A percentile compares a stretch with the other conserved stretches of the same genome.
Evolutionary conservation across 176 grass and related monocot genomes (phyloP).

Genomic region (Carex pumila): DNA sequence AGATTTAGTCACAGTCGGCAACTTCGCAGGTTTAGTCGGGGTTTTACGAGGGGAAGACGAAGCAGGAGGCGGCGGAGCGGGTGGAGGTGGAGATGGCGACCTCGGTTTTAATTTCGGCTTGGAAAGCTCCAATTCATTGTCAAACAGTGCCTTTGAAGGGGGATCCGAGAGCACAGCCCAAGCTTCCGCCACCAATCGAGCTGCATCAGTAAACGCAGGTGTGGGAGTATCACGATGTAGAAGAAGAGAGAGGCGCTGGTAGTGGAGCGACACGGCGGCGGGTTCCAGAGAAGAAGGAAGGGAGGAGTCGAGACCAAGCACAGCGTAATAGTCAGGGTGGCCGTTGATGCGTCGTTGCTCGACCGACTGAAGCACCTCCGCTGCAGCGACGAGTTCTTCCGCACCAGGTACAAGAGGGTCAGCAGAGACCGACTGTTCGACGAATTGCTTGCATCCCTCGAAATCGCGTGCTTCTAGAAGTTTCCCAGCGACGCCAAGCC

Average conservation of each 20-base stretch:
- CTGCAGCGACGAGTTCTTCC: conserved; percentile 48
- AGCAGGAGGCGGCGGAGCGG: not conserved
- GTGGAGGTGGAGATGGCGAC: not conserved
- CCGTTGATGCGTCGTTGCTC: conserved; percentile 31
- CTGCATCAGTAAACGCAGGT: conserved; percentile 37
- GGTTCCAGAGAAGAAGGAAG: conserved; percentile 29
- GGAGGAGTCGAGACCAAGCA: conserved; percentile 54
- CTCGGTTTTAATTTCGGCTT: not conserved
- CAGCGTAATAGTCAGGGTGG: conserved; percentile 52
- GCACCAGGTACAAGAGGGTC: conserved; percentile 52
- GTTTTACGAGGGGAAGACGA: not conserved
- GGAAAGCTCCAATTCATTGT: conserved; percentile 40
- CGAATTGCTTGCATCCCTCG: conserved; percentile 66
- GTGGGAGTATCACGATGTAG: conserved; percentile 34
- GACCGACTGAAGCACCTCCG: conserved; percentile 44
- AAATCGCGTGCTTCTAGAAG: conserved; percentile 57
- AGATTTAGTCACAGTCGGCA: not conserved
- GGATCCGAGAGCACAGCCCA: conserved; percentile 66
- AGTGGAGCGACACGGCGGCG: conserved; percentile 34
- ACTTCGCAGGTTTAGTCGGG: not conserved
- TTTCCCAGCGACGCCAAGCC: conserved; percentile 42
- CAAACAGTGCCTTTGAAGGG: conserved; percentile 47
- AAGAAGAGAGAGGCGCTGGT: conserved; percentile 50
- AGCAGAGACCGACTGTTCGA: conserved; percentile 43
- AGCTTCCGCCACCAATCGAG: conserved; percentile 39